A percentile compares a stretch with the other conserved stretches of the same genome.
These are phyloP conservation scores for Cymodocea nodosa DNA, from an alignment of 116 monocot genomes.

Conservation along the genomic window DNA sequence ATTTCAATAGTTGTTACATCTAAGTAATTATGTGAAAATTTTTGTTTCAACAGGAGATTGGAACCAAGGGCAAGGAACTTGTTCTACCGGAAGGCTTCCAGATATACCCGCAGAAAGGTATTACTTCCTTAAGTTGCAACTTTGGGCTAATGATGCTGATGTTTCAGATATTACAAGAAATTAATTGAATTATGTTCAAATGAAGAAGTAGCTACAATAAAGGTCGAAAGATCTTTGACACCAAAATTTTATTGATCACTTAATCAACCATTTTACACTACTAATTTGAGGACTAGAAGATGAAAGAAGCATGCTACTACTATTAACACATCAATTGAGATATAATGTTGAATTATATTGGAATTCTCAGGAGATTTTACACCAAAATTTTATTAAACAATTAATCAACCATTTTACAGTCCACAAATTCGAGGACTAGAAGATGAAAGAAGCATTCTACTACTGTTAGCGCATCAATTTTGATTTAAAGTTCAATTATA, in stretches of 20 bases:
- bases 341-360: too few relatives aligned
- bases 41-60: slow-evolving; percentile 42
- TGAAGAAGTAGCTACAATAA: background rate
- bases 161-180: background rate
- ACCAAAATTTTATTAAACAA: too few relatives aligned
- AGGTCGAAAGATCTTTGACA: too few relatives aligned
- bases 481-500: too few relatives aligned
- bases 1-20: background rate
- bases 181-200: background rate
- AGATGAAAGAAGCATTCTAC: too few relatives aligned
- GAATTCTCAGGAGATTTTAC: too few relatives aligned
- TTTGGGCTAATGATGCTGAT: background rate
- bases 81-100: slow-evolving; percentile 56
- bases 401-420: too few relatives aligned
- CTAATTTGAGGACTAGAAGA: background rate
- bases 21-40: background rate
- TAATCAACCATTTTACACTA: too few relatives aligned
- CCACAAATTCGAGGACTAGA: background rate
- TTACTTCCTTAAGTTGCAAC: background rate
- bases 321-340: too few relatives aligned
- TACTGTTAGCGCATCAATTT: too few relatives aligned
- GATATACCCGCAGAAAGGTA: slow-evolving; percentile 49
- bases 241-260: too few relatives aligned
- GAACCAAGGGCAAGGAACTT: slow-evolving; percentile 67
- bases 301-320: too few relatives aligned